Percentiles rank a stretch among this genome's conserved stretches.
Conservation (phyloP, 169 alveolate species). For the Perkinsus chesapeaki region DNA sequence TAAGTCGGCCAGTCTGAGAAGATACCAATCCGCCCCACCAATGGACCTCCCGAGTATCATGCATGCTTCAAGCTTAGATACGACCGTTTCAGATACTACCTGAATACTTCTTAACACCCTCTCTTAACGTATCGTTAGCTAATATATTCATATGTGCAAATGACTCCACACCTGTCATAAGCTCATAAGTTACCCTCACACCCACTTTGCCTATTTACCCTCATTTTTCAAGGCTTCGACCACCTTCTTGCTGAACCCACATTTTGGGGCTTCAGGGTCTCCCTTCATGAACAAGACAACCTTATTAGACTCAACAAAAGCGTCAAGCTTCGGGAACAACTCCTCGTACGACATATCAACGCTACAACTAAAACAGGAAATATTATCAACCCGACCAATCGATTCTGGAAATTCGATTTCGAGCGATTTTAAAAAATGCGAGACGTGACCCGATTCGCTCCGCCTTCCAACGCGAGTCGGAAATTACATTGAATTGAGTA, state of each 20-base stretch:
- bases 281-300: conserved; percentile 63
- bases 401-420: not conserved
- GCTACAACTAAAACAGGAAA: not conserved
- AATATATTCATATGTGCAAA: not conserved
- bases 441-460: not conserved
- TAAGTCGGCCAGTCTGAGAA: conserved; percentile 29
- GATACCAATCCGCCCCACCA: not conserved
- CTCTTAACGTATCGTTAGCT: not conserved
- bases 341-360: not conserved
- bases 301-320: conserved; percentile 15
- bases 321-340: not conserved
- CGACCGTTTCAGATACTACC: not conserved
- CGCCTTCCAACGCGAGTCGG: not conserved
- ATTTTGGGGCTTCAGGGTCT: conserved; percentile 61
- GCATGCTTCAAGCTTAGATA: not conserved
- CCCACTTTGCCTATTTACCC: not conserved
- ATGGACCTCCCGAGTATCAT: not conserved
- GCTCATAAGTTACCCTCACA: not conserved
- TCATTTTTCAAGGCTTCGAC: not conserved
- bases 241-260: conserved; percentile 52
- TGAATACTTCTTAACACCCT: not conserved
- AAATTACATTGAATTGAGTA: not conserved
- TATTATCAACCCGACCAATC: not conserved
- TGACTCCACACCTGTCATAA: not conserved
- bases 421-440: not conserved